Evolutionary conservation across 2,329 filamentous ascomycete genomes (phyloP).

Genomic region (Diatrype stigma): DNA sequence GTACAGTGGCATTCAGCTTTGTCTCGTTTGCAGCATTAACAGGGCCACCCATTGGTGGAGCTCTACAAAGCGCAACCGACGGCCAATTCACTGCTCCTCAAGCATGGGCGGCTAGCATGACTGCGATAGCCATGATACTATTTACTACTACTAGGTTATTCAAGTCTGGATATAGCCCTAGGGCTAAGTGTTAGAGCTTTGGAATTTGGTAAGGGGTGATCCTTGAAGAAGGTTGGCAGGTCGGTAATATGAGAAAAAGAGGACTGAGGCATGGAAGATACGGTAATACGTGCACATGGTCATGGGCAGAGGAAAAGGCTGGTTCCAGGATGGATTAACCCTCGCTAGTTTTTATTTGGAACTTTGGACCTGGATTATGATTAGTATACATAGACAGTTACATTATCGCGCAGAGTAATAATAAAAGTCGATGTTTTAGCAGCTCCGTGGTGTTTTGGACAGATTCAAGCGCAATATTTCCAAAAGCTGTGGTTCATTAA

Average conservation of each 20-base stretch:
- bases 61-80: slow-evolving; percentile 23
- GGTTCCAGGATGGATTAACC: no score
- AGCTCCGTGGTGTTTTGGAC: no score
- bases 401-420: neutral
- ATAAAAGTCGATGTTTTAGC: no score
- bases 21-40: slow-evolving; percentile 34
- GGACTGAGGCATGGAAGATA: no score
- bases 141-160: slow-evolving; percentile 18
- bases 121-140: slow-evolving; percentile 21
- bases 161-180: slow-evolving; percentile 17
- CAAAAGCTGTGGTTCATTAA: no score
- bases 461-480: no score
- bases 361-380: neutral
- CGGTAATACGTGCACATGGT: no score
- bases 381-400: neutral
- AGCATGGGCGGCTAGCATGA: slow-evolving; percentile 30
- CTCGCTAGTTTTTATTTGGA: neutral
- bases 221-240: no score
- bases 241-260: no score
- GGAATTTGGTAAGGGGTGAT: no score
- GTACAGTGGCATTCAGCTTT: slow-evolving; percentile 33
- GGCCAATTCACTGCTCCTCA: slow-evolving; percentile 26
- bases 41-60: slow-evolving; percentile 36
- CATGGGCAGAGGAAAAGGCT: neutral
- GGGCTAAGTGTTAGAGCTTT: slow-evolving; percentile 13